Evolutionary conservation across 2,329 filamentous ascomycete species (phyloP), one percentile per base, ranked within the genome.

Genomic region (Thelonectria olida): DNA sequence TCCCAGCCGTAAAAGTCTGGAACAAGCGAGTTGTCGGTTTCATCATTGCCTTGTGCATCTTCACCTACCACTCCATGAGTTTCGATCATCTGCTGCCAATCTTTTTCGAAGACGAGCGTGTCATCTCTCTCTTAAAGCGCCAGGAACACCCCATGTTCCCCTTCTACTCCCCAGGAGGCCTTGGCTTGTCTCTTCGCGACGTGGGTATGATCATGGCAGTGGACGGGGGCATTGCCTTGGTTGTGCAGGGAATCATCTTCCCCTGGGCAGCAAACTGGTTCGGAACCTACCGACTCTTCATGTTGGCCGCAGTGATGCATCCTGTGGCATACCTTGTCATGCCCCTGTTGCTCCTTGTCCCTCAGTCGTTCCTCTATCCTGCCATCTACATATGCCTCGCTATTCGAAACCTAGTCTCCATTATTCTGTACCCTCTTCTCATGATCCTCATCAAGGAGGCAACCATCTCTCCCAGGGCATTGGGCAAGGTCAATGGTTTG

Each of bases 51-150:
- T 80, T 97, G 48, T 92, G 91, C 44, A 92, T 97, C 65, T 97
- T 97, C 79, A 96, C 93, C 5, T 97, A 97, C 75, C 94, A 97
- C 78, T 93, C 91, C 36, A 97, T 97, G 93, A 93, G 91, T 0
- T 97, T 92, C 77, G 95, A 97, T 73, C 92, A 97, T 74, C 85
- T 97, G 1, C 83, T 97, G 54, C 94, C 94, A 7, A 97, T 97
- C 61, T 97, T 97, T 78, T 88, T 97, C 52, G 93, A 97, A 75
- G 93, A 97, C 70, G 84, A 88, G 39, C 85, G 86, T 27, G 79
- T 78, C 63, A 74, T 77, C 23, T 73, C 80, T 45, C 76, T 80
- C 41, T 74, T 80, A 6, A 65, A 78, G 22, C 62, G 75, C 41
- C 68, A 67, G n/a, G 39, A 67, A 47, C 62, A 67, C 51, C 59